Percentiles rank a stretch among this genome's conserved stretches.
Evolutionary conservation across 768 basidiomycete genomes (phyloP).

Genomic region (Botryobasidium botryosum): DNA sequence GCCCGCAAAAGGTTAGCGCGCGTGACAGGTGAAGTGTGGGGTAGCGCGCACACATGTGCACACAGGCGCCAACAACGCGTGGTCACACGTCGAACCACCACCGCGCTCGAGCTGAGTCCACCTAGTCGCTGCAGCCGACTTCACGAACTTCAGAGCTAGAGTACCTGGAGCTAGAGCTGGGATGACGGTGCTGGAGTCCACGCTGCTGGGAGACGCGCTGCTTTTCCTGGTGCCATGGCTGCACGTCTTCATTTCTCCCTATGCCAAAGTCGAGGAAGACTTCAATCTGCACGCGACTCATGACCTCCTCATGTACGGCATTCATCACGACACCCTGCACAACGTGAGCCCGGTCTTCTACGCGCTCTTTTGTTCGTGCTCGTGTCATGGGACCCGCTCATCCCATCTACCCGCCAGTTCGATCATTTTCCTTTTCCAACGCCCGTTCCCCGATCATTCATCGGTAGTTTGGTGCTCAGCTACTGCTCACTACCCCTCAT

Average conservation of each 20-base stretch:
- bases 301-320: slow-evolving; percentile 70
- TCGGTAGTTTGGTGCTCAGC: slow-evolving; percentile 57
- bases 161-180: no score
- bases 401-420: slow-evolving; percentile 34
- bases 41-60: no score
- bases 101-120: no score
- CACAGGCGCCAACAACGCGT: no score
- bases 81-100: no score
- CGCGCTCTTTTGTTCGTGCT: not conserved
- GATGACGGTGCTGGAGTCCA: no score
- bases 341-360: no score
- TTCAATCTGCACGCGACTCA: slow-evolving; percentile 88
- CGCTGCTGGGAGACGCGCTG: slow-evolving; percentile 7
- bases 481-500: slow-evolving; percentile 36
- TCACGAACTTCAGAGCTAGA: no score
- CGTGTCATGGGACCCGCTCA: slow-evolving; percentile 1
- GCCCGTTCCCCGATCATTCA: slow-evolving; percentile 74
- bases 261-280: slow-evolving; percentile 94
- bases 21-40: no score
- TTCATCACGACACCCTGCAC: slow-evolving; percentile 24
- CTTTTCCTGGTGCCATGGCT: slow-evolving; percentile 8
- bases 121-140: no score
- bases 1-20: no score
- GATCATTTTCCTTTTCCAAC: slow-evolving; percentile 85
- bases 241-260: slow-evolving; percentile 68